Evolutionary conservation across 352 stramenopile genomes (phyloP).

Genomic region (Thraustochytrium sp.): DNA sequence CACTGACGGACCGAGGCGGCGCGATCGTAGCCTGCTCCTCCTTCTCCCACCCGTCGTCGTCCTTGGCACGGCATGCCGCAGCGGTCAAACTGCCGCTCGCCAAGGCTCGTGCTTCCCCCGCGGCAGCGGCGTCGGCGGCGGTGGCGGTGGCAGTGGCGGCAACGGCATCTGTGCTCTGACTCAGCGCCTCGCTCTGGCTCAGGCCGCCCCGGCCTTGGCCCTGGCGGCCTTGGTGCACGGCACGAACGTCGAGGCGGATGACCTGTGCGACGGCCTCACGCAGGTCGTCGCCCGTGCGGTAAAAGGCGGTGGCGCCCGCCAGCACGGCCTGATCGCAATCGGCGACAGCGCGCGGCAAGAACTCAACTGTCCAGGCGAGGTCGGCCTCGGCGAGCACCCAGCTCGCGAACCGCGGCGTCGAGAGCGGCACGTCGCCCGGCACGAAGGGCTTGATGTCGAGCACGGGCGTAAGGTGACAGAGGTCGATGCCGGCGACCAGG

Average conservation of each 20-base stretch:
- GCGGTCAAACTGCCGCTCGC: too few species aligned
- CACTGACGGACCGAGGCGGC: not conserved
- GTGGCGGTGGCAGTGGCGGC: too few species aligned
- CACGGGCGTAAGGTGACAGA: conserved; percentile 47
- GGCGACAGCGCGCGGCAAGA: not conserved
- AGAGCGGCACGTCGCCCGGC: conserved; percentile 26
- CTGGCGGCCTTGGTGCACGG: conserved; percentile 26
- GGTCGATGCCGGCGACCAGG: conserved; percentile 45
- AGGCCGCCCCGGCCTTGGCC: not conserved
- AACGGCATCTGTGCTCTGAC: too few species aligned
- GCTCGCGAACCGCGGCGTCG: not conserved
- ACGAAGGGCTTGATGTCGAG: conserved; percentile 52
- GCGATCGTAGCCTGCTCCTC: too few species aligned
- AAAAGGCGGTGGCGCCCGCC: not conserved
- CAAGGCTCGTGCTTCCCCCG: too few species aligned
- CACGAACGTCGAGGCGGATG: conserved; percentile 9
- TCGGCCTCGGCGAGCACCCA: conserved; percentile 9
- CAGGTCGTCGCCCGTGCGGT: not conserved
- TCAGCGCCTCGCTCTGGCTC: not conserved
- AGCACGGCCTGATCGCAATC: not conserved
- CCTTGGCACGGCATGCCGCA: too few species aligned
- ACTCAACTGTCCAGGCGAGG: not conserved
- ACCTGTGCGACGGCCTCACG: not conserved
- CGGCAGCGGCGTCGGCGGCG: too few species aligned
- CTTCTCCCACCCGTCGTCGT: too few species aligned